phyloP scores from a whole-genome alignment of 2,329 filamentous ascomycete species.

The Claviceps purpurea region DNA sequence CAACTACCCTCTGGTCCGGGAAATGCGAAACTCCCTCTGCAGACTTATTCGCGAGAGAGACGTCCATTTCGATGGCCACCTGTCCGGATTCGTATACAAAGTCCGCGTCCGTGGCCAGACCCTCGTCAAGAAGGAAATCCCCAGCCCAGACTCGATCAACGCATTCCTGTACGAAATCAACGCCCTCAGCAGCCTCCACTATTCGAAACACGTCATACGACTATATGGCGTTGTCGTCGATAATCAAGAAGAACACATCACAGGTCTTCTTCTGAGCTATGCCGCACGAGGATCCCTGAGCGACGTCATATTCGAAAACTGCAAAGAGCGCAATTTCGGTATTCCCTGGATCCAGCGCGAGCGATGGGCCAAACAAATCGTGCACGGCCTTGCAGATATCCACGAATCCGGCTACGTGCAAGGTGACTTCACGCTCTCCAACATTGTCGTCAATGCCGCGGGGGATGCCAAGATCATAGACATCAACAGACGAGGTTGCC shows the following conservation, averaged over 20 bases:
- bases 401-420: constrained; percentile 95
- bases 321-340: constrained; percentile 40
- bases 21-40: constrained; percentile 61
- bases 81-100: constrained; percentile 96
- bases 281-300: constrained; percentile 79
- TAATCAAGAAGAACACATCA: constrained; percentile 70
- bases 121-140: constrained; percentile 96
- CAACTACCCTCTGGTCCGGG: constrained; percentile 59
- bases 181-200: constrained; percentile 65
- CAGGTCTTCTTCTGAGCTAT: constrained; percentile 79
- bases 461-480: constrained; percentile 94
- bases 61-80: constrained; percentile 75
- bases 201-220: constrained; percentile 64
- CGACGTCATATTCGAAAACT: constrained; percentile 75
- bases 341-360: constrained; percentile 61
- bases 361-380: constrained; percentile 83
- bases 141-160: constrained; percentile 85
- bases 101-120: constrained; percentile 54
- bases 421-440: constrained; percentile 92
- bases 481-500: constrained; percentile 93
- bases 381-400: constrained; percentile 78
- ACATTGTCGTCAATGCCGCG: constrained; percentile 80
- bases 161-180: constrained; percentile 98
- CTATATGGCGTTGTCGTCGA: constrained; percentile 85
- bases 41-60: constrained; percentile 56